Evolutionary conservation across 257 asterid genomes (phyloP), one percentile per base, ranked within the genome.

Genomic region (Pogostemon cablin): DNA sequence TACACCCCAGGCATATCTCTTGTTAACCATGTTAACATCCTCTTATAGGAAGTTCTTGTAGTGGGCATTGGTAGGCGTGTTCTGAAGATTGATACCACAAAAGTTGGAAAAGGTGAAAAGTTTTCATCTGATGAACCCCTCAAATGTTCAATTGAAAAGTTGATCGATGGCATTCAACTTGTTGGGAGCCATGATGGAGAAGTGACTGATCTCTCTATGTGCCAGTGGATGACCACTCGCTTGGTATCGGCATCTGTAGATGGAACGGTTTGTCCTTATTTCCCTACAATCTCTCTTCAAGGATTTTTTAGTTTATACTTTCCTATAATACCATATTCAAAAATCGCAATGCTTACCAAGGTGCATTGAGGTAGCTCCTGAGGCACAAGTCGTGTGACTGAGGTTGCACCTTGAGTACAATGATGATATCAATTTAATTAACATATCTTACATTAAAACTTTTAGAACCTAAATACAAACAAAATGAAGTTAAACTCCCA

Each of bases 181-280:
- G 93, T 95, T 79, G 99, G 99, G 44, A 86, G 79, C 79, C 99
- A 95, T 65, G 99, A 95, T 78, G 96, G 96, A 74, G 99, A 92
- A 74, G 95, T 95, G 62, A 91, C 99, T 34, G 99, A 88, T 80
- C 77, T 95, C 65, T 92, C 99, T 43, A 95, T 95, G 99, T 95
- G 96, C 84, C 99, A 92, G 80, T 95, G 99, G 99, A 91, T 95
- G 99, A 92, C 92, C 54, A 88, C 98, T 5, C 97, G 98, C 65
- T 81, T 95, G 85, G 99, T 87, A 38, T 92, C 99, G 34, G 96
- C 97, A 56, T 95, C 99, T 35, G 87, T 86, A 65, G 99, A 92
- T 83, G 99, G 99, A 81, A 90, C 90, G 91, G 99, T 95, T 68
- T 8, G 96, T 86, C 59, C 20, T 57, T 38, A 62, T 63, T 49